Evolutionary conservation across 805 yeast genomes (phyloP).

Genomic region (Cyberlindnera japonica): DNA sequence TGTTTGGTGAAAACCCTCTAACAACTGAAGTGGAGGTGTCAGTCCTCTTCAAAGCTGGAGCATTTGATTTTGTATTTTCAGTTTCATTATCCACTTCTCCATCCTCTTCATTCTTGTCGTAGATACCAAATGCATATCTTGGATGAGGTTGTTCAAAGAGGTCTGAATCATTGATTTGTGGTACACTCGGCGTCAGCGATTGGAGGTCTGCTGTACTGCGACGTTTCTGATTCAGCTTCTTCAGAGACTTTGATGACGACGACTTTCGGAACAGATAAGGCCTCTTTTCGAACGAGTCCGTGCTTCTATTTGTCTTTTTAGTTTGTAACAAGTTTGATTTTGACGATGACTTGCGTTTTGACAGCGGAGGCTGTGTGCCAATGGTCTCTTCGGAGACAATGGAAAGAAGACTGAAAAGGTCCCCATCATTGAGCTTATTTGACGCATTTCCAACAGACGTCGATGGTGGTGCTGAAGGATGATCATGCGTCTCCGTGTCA

Average conservation of each 20-base stretch:
- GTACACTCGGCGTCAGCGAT: constrained; percentile 8
- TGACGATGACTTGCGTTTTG: constrained; percentile 20
- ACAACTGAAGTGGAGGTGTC: constrained; percentile 29
- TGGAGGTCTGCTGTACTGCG: constrained; percentile 17
- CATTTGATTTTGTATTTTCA: not conserved
- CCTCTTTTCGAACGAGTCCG: constrained; percentile 15
- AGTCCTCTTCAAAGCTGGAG: constrained; percentile 20
- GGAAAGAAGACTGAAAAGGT: constrained; percentile 26
- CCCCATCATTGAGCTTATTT: constrained; percentile 26
- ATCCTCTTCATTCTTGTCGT: constrained; percentile 4
- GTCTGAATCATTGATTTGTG: constrained; percentile 24
- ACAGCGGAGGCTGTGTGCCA: constrained; percentile 18
- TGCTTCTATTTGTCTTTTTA: constrained; percentile 12
- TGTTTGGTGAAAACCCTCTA: constrained; percentile 27
- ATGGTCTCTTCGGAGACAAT: constrained; percentile 27
- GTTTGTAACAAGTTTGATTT: constrained; percentile 16
- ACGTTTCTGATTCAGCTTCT: constrained; percentile 20
- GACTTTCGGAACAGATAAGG: constrained; percentile 24
- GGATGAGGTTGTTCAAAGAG: constrained; percentile 30
- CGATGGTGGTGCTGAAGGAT: constrained; percentile 1
- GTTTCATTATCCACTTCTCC: not conserved
- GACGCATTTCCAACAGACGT: constrained; percentile 12
- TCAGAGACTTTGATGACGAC: constrained; percentile 26
- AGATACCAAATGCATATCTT: constrained; percentile 28
- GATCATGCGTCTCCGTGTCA: not conserved